These are phyloP conservation scores for Mycena filopes DNA, from an alignment of 768 basidiomycete species.

Conservation along the genomic window DNA sequence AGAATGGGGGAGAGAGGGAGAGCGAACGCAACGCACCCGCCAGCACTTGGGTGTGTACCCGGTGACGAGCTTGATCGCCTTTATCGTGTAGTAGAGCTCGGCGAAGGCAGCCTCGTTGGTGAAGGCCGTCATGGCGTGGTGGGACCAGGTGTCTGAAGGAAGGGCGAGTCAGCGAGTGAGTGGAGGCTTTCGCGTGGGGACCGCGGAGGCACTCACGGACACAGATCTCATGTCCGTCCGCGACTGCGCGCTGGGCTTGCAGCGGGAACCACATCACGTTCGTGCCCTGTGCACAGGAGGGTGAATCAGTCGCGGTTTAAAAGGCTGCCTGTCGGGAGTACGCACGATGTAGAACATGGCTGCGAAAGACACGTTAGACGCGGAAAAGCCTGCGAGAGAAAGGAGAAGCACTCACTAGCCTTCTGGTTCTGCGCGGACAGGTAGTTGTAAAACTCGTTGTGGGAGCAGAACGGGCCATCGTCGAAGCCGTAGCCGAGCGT, in stretches of 20 bases:
- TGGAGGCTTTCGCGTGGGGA: background rate
- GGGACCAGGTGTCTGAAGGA: slow-evolving; percentile 69
- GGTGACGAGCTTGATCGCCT: slow-evolving; percentile 63
- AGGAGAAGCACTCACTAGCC: slow-evolving; percentile 59
- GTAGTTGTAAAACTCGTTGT: slow-evolving; percentile 71
- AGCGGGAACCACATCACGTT: slow-evolving; percentile 67
- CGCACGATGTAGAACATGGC: slow-evolving; percentile 73
- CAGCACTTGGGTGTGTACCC: slow-evolving; percentile 71
- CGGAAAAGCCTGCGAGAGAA: background rate
- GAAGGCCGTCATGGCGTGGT: slow-evolving; percentile 67
- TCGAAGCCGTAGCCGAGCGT: slow-evolving; percentile 72
- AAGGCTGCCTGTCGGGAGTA: no score
- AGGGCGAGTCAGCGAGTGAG: background rate
- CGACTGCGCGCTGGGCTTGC: slow-evolving; percentile 62
- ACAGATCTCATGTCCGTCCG: slow-evolving; percentile 69
- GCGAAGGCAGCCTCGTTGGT: slow-evolving; percentile 76
- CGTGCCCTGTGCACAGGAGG: no score
- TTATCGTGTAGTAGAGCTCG: slow-evolving; percentile 79
- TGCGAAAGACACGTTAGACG: slow-evolving; percentile 33
- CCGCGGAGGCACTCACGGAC: slow-evolving; percentile 57
- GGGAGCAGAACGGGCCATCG: slow-evolving; percentile 73
- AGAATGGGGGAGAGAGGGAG: background rate
- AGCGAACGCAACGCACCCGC: slow-evolving; percentile 52
- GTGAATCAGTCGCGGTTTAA: no score
- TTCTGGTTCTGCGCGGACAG: slow-evolving; percentile 63